Evolutionary conservation across 1,284 basidiomycete genomes (phyloP).

Genomic region (Coniferiporia weirii): DNA sequence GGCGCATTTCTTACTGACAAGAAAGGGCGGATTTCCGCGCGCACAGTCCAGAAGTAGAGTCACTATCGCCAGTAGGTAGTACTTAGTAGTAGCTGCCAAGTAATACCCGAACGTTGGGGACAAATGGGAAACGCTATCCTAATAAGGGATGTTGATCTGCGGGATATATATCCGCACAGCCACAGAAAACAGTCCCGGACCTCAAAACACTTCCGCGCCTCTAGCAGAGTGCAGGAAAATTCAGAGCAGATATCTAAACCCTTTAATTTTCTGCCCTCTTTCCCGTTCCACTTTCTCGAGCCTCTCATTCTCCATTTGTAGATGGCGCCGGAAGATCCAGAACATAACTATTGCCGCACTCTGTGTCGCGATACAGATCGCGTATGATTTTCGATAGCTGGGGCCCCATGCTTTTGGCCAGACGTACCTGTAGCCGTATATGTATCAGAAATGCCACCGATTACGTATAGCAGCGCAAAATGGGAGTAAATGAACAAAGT

Average conservation of each 20-base stretch:
- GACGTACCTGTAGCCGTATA: slow-evolving; percentile 27
- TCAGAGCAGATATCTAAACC: slow-evolving; percentile 27
- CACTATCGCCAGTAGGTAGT: no score
- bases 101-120: no score
- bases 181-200: not conserved
- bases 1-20: no score
- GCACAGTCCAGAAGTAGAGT: no score
- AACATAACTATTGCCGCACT: slow-evolving; percentile 43
- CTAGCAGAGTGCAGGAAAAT: not conserved
- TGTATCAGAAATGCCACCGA: slow-evolving; percentile 20
- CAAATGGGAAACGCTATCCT: no score
- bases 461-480: no score
- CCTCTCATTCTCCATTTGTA: slow-evolving; percentile 32
- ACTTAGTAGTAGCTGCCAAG: no score
- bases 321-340: slow-evolving; percentile 39
- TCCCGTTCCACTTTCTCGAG: slow-evolving; percentile 29
- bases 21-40: no score
- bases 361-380: slow-evolving; percentile 42
- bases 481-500: slow-evolving; percentile 3
- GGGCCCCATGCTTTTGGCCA: slow-evolving; percentile 35
- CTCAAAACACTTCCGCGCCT: no score
- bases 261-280: slow-evolving; percentile 25
- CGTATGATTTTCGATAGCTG: slow-evolving; percentile 37
- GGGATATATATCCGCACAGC: no score
- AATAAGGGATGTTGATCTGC: no score